Percentiles rank a stretch among this genome's conserved stretches.
Evolutionary conservation across 768 basidiomycete species (phyloP).

Genomic region (Agaricus blazei): DNA sequence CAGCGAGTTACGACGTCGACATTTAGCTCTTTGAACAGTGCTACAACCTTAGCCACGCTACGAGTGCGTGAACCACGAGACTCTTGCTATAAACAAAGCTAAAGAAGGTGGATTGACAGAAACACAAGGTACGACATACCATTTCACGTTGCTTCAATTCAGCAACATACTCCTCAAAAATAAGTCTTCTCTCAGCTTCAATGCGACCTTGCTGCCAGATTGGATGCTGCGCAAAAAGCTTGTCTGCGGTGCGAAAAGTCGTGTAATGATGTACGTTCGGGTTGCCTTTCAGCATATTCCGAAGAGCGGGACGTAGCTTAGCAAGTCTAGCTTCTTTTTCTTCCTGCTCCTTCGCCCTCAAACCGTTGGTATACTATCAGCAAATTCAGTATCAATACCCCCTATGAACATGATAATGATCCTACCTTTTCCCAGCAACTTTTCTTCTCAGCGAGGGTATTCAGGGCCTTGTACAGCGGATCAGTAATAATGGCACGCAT

Average conservation of each 20-base stretch:
- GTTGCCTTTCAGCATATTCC: constrained; percentile 83
- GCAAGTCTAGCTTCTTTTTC: constrained; percentile 79
- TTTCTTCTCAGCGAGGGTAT: constrained; percentile 93
- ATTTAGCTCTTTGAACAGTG: constrained; percentile 79
- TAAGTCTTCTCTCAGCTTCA: constrained; percentile 77
- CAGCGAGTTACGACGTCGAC: constrained; percentile 94
- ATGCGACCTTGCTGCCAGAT: constrained; percentile 88
- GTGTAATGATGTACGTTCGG: constrained; percentile 89
- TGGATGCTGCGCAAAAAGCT: constrained; percentile 78
- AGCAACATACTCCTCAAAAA: constrained; percentile 89
- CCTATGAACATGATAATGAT: constrained; percentile 1
- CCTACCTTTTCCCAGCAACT: constrained; percentile 87
- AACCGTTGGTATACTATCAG: constrained; percentile 66
- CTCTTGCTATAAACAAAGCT: constrained; percentile 53
- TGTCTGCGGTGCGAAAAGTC: constrained; percentile 86
- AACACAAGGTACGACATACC: constrained; percentile 42
- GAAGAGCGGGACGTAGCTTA: constrained; percentile 81
- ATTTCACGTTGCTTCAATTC: constrained; percentile 88
- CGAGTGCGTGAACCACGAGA: constrained; percentile 70
- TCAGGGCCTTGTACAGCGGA: constrained; percentile 92
- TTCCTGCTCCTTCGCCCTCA: constrained; percentile 80
- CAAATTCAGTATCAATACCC: constrained; percentile 2
- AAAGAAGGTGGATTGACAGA: constrained; percentile 4
- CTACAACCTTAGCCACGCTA: constrained; percentile 78
- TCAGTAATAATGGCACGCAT: constrained; percentile 99